A percentile compares a stretch with the other conserved stretches of the same genome.
phyloP scores from a whole-genome alignment of 2,329 filamentous ascomycete species.

The Verticillium klebahnii region DNA sequence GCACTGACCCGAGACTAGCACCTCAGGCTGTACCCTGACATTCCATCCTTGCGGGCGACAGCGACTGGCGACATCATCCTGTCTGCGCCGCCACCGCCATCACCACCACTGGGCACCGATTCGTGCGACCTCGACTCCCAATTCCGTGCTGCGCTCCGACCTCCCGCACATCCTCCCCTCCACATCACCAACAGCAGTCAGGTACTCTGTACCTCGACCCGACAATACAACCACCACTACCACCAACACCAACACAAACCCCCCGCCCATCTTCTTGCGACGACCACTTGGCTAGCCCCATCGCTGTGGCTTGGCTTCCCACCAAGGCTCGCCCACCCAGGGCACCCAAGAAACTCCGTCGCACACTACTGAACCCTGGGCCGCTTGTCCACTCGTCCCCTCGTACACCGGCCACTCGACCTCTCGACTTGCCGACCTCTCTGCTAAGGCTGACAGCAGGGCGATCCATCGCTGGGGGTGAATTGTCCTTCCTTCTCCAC shows the following conservation, averaged over 20 bases:
- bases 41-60: background rate
- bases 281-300: conserved; percentile 6
- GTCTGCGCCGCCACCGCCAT: background rate
- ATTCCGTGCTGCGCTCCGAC: background rate
- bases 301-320: conserved; percentile 12
- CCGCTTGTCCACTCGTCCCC: background rate
- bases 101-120: background rate
- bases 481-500: background rate
- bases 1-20: background rate
- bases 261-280: background rate
- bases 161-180: background rate
- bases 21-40: background rate
- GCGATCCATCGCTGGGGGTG: background rate
- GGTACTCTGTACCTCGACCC: background rate
- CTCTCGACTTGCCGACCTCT: background rate
- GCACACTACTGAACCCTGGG: background rate
- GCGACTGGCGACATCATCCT: background rate
- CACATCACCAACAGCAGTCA: background rate
- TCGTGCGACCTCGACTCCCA: background rate
- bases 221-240: background rate
- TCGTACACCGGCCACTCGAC: background rate
- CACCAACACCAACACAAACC: background rate
- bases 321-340: background rate
- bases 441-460: background rate
- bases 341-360: background rate